A percentile compares a stretch with the other conserved stretches of the same genome.
Evolutionary conservation across 352 stramenopile genomes (phyloP).

Genomic region (Aphanomyces invadans): DNA sequence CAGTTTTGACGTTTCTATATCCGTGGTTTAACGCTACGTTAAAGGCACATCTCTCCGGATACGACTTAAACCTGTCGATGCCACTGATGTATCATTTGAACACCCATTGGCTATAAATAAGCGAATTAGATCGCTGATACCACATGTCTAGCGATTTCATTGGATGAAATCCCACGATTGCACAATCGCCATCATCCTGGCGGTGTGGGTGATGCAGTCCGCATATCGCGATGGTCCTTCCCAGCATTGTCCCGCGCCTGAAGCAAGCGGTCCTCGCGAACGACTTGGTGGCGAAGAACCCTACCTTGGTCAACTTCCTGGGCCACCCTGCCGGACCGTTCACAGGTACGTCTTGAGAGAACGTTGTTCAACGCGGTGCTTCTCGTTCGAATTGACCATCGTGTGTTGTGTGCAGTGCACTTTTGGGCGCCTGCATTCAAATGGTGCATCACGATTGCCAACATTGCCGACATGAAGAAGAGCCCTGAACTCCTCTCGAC

Average conservation of each 20-base stretch:
- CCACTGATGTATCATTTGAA: neutral
- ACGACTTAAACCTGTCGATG: neutral
- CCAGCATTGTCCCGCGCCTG: conserved; percentile 61
- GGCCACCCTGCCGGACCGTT: conserved; percentile 78
- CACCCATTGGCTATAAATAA: neutral
- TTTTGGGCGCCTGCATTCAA: conserved; percentile 88
- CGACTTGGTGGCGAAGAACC: conserved; percentile 59
- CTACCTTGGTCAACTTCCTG: conserved; percentile 52
- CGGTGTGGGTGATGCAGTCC: neutral
- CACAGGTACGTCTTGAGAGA: conserved; percentile 66
- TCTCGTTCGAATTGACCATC: neutral
- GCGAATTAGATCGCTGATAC: neutral
- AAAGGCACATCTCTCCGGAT: neutral
- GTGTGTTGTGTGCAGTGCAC: conserved; percentile 36
- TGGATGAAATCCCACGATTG: conserved; percentile 3
- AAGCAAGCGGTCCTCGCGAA: conserved; percentile 66
- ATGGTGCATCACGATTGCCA: conserved; percentile 82
- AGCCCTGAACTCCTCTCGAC: conserved; percentile 72
- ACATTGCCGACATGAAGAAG: conserved; percentile 79
- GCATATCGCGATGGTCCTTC: conserved; percentile 36
- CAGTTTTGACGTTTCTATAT: neutral
- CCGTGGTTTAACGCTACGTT: neutral
- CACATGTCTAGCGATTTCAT: conserved; percentile 4
- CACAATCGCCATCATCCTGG: neutral
- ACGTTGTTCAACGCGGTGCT: neutral